Percentiles rank a stretch among this genome's conserved stretches.
Conservation (phyloP, 208 protist genomes). For the Trypanosoma boissoni region DNA sequence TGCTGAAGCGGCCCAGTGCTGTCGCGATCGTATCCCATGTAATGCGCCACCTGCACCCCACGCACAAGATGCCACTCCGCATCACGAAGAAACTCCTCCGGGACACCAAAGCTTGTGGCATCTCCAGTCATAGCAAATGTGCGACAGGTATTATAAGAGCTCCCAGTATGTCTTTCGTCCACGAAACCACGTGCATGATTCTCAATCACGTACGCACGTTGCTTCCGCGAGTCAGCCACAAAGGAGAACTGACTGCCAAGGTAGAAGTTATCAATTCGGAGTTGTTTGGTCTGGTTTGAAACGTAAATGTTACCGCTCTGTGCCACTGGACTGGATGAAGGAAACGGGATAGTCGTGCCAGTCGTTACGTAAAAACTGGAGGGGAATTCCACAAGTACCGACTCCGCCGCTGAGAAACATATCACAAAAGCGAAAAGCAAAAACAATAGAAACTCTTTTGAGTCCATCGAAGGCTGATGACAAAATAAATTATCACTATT, state of each 20-base stretch:
- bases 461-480: neutral
- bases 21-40: conserved; percentile 38
- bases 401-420: neutral
- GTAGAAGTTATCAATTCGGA: conserved; percentile 39
- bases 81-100: conserved; percentile 27
- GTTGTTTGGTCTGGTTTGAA: conserved; percentile 12
- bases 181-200: conserved; percentile 2
- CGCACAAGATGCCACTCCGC: conserved; percentile 34
- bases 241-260: conserved; percentile 30
- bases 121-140: conserved; percentile 23
- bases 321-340: conserved; percentile 16
- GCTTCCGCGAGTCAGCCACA: conserved; percentile 11
- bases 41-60: conserved; percentile 42
- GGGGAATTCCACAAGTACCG: conserved; percentile 23
- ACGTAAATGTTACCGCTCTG: conserved; percentile 33
- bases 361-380: conserved; percentile 33
- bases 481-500: too few relatives aligned
- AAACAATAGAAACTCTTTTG: conserved; percentile 6
- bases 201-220: conserved; percentile 23
- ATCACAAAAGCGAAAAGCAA: neutral
- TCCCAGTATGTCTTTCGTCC: conserved; percentile 4
- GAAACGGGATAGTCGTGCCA: conserved; percentile 34
- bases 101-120: conserved; percentile 37
- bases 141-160: conserved; percentile 12
- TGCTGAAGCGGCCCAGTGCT: conserved; percentile 32